Evolutionary conservation across 345 rosid species (phyloP).

Genomic region (Mangifera indica): DNA sequence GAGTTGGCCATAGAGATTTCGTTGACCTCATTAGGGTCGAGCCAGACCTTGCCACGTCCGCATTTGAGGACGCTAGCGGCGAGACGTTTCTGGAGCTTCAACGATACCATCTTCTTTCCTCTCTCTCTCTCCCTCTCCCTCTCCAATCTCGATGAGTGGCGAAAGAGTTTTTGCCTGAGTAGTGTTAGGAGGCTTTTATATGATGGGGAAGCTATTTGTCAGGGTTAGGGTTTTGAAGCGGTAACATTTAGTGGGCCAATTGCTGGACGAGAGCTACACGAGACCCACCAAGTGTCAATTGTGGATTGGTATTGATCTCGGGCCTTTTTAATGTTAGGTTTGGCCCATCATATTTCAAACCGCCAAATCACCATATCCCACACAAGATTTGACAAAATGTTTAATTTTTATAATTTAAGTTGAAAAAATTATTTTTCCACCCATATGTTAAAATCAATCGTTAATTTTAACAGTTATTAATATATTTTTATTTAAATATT

Average conservation of each 20-base stretch:
- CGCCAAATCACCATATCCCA: no score
- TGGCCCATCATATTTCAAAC: no score
- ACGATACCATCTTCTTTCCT: constrained; percentile 48
- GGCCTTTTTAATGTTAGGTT: no score
- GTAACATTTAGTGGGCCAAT: no score
- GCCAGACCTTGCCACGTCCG: constrained; percentile 68
- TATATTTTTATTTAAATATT: no score
- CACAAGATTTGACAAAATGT: no score
- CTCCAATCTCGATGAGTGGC: constrained; percentile 10
- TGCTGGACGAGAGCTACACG: neutral
- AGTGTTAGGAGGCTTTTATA: neutral
- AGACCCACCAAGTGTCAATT: no score
- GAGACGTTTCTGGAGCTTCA: constrained; percentile 73
- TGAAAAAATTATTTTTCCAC: no score
- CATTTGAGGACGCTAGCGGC: constrained; percentile 70
- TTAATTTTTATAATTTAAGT: no score
- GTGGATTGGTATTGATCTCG: no score
- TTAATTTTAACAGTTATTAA: no score
- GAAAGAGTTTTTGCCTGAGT: constrained; percentile 2
- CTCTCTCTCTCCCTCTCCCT: constrained; percentile 12
- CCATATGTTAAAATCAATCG: no score
- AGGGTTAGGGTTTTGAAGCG: constrained; percentile 36
- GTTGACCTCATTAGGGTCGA: constrained; percentile 61
- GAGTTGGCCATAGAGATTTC: constrained; percentile 84
- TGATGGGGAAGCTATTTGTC: neutral